Conservation (phyloP, 805 yeast genomes). For the Candida ficus region DNA sequence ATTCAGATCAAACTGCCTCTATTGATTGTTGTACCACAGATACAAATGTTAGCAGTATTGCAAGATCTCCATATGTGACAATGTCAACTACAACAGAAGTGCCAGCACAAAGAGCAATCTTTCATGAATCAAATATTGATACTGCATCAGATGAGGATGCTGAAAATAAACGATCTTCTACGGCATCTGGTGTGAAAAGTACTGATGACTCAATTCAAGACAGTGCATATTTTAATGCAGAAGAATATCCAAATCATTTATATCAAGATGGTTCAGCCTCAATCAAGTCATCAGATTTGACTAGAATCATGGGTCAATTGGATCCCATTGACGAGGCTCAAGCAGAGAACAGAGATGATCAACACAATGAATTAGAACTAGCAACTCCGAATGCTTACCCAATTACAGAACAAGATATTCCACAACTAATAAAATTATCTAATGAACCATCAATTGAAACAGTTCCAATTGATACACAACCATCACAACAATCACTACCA, state of each 20-base stretch:
- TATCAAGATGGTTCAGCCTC: conserved; percentile 7
- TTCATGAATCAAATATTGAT: conserved; percentile 1
- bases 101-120: too few relatives aligned
- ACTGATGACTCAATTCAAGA: conserved; percentile 9
- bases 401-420: conserved; percentile 9
- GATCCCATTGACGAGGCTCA: too few relatives aligned
- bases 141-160: not conserved
- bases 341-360: not conserved
- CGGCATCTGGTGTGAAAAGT: not conserved
- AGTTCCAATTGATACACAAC: not conserved
- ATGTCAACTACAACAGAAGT: not conserved
- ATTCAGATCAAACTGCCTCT: not conserved
- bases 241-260: not conserved
- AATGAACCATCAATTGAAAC: not conserved
- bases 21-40: conserved; percentile 6
- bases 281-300: conserved; percentile 5
- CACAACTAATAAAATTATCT: not conserved
- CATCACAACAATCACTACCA: too few relatives aligned
- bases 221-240: conserved; percentile 4
- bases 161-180: not conserved
- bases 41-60: conserved; percentile 13
- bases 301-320: not conserved
- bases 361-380: not conserved
- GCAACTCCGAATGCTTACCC: conserved; percentile 11
- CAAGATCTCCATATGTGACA: conserved; percentile 9